These are phyloP conservation scores for Erodium trifolium DNA, from an alignment of 441 rosid species.

Conservation along the genomic window DNA sequence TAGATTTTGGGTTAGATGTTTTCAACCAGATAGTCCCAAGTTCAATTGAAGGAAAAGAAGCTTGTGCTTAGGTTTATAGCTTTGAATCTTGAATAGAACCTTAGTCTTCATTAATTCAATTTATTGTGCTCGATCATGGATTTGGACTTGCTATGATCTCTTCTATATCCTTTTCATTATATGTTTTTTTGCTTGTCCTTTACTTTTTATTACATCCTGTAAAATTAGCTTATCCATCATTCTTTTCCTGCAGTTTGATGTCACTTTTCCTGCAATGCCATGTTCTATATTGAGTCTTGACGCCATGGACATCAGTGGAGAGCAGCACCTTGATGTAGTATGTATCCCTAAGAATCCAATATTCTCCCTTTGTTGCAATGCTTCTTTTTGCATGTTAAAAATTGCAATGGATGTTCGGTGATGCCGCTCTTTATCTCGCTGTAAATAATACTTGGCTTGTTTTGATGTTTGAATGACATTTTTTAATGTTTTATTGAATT, in stretches of 20 bases:
- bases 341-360: constrained; percentile 16
- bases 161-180: background rate
- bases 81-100: too few relatives aligned
- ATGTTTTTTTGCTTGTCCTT: background rate
- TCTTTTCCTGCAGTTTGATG: constrained; percentile 56
- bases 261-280: constrained; percentile 88
- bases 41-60: background rate
- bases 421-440: background rate
- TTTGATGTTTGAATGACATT: constrained; percentile 7
- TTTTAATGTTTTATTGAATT: constrained; percentile 9
- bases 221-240: background rate
- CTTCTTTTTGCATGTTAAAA: background rate
- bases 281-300: constrained; percentile 90
- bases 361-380: background rate
- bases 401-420: background rate
- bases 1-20: background rate
- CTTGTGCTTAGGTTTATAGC: too few relatives aligned
- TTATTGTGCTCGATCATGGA: background rate
- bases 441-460: background rate
- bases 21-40: background rate
- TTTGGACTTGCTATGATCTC: background rate
- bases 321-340: constrained; percentile 93
- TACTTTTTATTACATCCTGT: background rate
- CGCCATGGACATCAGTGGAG: constrained; percentile 96
- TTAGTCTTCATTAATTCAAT: background rate